These are phyloP conservation scores for Aspergillus nanangensis DNA, from an alignment of 495 filamentous ascomycete genomes.

Conservation along the genomic window DNA sequence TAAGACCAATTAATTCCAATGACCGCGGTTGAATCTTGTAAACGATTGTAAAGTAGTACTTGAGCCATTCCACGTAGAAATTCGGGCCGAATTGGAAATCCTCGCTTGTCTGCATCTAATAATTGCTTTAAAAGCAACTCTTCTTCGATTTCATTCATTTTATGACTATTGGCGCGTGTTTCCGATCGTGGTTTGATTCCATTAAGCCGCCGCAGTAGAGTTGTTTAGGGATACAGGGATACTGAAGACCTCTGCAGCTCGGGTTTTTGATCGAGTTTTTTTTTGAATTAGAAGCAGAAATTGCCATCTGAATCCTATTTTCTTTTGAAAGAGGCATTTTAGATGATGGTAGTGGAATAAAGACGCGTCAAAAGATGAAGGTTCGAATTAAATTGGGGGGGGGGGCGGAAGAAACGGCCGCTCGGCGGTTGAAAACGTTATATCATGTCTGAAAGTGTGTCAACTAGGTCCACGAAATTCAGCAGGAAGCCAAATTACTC, in stretches of 20 bases:
- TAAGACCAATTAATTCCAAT: slow-evolving; percentile 3
- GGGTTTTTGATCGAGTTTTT: background rate
- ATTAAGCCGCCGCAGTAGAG: background rate
- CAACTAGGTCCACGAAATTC: background rate
- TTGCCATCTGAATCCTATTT: background rate
- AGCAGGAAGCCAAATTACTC: background rate
- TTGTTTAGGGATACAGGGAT: background rate
- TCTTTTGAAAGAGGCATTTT: background rate
- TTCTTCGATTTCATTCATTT: slow-evolving; percentile 8
- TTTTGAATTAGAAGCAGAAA: background rate
- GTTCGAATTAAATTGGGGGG: too few relatives aligned
- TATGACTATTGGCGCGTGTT: slow-evolving; percentile 7
- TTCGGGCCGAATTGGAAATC: slow-evolving; percentile 7
- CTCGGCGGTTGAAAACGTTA: too few relatives aligned
- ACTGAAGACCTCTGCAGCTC: background rate
- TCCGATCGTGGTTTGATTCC: slow-evolving; percentile 2
- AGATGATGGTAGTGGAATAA: background rate
- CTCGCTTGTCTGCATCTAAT: slow-evolving; percentile 8
- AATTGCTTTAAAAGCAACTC: slow-evolving; percentile 7
- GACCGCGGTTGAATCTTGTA: background rate
- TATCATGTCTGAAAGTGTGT: background rate
- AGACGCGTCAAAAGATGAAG: background rate
- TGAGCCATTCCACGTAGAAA: slow-evolving; percentile 9
- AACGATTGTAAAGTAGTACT: slow-evolving; percentile 1
- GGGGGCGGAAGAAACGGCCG: too few relatives aligned